Conservation (phyloP, 202 grass and related monocot species). For the Zizania palustris region DNA sequence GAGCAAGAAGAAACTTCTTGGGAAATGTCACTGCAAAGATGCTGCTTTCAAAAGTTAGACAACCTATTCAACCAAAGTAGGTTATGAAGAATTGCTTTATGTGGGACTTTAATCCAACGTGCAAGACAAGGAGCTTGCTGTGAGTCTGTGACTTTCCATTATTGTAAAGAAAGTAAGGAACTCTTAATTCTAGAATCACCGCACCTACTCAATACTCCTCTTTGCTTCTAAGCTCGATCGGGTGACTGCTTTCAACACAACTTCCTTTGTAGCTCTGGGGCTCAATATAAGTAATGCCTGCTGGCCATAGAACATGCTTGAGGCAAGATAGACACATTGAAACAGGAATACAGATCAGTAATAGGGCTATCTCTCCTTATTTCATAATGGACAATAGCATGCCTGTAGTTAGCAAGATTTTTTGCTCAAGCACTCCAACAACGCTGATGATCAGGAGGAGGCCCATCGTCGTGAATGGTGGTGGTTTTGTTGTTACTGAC, state of each 20-base stretch:
- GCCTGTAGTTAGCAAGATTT: slow-evolving; percentile 86
- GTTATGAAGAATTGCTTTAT: slow-evolving; percentile 48
- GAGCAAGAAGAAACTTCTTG: slow-evolving; percentile 47
- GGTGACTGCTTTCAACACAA: slow-evolving; percentile 43
- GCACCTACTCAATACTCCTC: slow-evolving; percentile 38
- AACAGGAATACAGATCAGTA: slow-evolving; percentile 36
- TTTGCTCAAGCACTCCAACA: slow-evolving; percentile 57
- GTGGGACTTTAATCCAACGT: slow-evolving; percentile 39
- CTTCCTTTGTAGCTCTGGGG: neutral
- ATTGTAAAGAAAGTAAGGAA: slow-evolving; percentile 21
- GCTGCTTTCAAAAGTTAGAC: slow-evolving; percentile 58
- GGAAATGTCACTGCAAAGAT: slow-evolving; percentile 48
- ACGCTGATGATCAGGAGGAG: slow-evolving; percentile 72
- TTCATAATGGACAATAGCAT: slow-evolving; percentile 45
- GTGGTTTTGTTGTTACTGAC: slow-evolving; percentile 81
- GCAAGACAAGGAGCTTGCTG: slow-evolving; percentile 24
- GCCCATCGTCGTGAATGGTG: slow-evolving; percentile 68
- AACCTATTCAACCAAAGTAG: slow-evolving; percentile 38
- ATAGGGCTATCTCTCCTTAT: slow-evolving; percentile 13
- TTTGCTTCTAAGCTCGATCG: slow-evolving; percentile 55
- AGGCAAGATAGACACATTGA: slow-evolving; percentile 41
- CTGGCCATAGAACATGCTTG: slow-evolving; percentile 30
- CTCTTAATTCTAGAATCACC: slow-evolving; percentile 36
- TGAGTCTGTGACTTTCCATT: slow-evolving; percentile 29
- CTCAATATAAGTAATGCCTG: slow-evolving; percentile 55